Evolutionary conservation across 805 yeast genomes (phyloP), one percentile per base, ranked within the genome.

Genomic region (Candida endomychidarum): DNA sequence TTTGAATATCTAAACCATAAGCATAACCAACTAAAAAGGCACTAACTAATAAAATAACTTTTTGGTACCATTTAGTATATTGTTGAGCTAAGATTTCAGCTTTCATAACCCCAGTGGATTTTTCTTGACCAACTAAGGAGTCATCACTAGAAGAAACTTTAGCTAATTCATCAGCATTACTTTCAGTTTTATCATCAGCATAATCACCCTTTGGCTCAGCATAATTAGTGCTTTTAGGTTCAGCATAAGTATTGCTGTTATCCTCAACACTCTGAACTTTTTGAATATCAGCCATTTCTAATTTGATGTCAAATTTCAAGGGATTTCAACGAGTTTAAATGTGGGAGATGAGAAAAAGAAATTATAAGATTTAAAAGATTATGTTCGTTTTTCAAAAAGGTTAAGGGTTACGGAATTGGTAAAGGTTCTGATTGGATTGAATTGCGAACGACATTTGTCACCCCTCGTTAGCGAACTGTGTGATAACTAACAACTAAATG

Each of bases 21-120:
- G 74, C 72, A 50, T 78, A 82, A 19, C 83, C 75, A 36, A 77
- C 70, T 16, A 77, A 50, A 52, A 82, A 80, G 15, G 76, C 57
- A n/a, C 72, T 61, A 40, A 76, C 53, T 54, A 74, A 77, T 23
- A 80, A 57, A 5, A 65, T 48, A 5, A 65, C 44, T 38, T 71
- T 72, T n/a, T 30, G 17, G 15, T 43, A 46, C 48, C 70, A 67
- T 27, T 50, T 49, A 12, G 59, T 30, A 39, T 39, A 78, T 46
- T 77, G 80, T 20, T 65, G 63, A 18, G 78, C 67, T 46, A 77
- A 66, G 19, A 78, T 61, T 54, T 81, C 86, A 15, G 75, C 71
- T 47, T 74, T 76, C 33, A 71, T 55, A 24, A 82, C 79, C 47
- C 85, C 86, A 40, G 70, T 57, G n/a, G 74, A 64, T 46, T 52